A percentile compares a stretch with the other conserved stretches of the same genome.
Evolutionary conservation across 805 yeast species (phyloP).

Genomic region (Myxozyma geophila): DNA sequence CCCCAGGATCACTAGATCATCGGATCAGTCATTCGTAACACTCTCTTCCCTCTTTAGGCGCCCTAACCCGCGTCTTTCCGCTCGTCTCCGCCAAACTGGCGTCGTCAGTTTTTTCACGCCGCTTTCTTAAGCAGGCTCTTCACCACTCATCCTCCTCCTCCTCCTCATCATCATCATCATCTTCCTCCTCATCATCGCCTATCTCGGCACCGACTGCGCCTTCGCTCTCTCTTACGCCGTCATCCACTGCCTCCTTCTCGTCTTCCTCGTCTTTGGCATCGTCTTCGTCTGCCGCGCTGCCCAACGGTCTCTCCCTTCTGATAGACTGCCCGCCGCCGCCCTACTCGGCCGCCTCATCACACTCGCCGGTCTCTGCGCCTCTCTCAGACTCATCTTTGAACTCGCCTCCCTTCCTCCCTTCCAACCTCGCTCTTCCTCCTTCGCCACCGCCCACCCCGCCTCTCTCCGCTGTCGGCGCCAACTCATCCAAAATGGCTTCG

Average conservation of each 20-base stretch:
- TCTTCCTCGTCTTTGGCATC: neutral
- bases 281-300: neutral
- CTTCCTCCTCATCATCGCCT: constrained; percentile 14
- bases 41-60: constrained; percentile 1
- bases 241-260: neutral
- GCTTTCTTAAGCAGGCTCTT: constrained; percentile 31
- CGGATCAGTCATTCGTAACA: neutral
- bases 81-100: constrained; percentile 19
- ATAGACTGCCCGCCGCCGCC: constrained; percentile 26
- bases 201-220: neutral
- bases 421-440: constrained; percentile 19
- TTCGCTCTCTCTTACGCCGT: neutral
- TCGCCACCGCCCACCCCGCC: constrained; percentile 20
- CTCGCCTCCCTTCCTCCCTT: constrained; percentile 18
- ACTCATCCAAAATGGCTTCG: constrained; percentile 3
- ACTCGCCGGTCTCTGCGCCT: constrained; percentile 1
- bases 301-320: constrained; percentile 11
- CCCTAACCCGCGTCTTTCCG: constrained; percentile 12
- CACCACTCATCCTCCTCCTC: constrained; percentile 28
- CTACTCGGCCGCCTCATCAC: constrained; percentile 13
- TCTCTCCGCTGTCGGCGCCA: constrained; percentile 3
- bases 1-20: neutral
- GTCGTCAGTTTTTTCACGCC: constrained; percentile 34
- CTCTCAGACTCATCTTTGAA: neutral
- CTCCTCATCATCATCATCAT: constrained; percentile 16